Percentiles rank a stretch among this genome's conserved stretches.
These are phyloP conservation scores for Arthroderma sp. DNA, from an alignment of 2,329 filamentous ascomycete genomes.

Conservation along the genomic window DNA sequence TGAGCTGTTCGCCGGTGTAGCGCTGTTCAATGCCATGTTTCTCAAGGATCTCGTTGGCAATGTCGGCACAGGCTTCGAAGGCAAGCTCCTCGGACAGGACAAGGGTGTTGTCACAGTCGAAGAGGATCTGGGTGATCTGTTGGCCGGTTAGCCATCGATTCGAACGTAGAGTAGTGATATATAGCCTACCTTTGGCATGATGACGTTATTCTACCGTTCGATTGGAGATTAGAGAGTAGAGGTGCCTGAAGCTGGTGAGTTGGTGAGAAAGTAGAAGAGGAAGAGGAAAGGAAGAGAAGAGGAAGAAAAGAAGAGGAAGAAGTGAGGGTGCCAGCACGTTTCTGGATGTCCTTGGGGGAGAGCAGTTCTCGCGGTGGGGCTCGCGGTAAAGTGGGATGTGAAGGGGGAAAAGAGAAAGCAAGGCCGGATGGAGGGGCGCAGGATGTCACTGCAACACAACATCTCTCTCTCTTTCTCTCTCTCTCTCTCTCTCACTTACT, in stretches of 20 bases:
- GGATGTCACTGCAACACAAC: not conserved
- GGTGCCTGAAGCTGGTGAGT: not conserved
- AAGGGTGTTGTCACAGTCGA: constrained; percentile 78
- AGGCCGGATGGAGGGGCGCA: not conserved
- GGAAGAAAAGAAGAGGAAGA: not conserved
- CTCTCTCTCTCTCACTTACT: too few relatives aligned
- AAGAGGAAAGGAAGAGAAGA: not conserved
- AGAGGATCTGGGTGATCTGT: constrained; percentile 58
- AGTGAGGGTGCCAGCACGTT: not conserved
- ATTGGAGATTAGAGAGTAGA: not conserved
- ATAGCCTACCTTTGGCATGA: constrained; percentile 24
- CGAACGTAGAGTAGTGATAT: not conserved
- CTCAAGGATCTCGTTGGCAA: constrained; percentile 74
- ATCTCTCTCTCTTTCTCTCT: too few relatives aligned
- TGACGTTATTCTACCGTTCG: not conserved
- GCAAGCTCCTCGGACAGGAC: constrained; percentile 82
- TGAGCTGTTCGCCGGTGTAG: constrained; percentile 68
- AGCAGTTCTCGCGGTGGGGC: constrained; percentile 1
- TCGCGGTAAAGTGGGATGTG: not conserved
- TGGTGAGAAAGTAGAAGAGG: not conserved
- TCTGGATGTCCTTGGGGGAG: not conserved
- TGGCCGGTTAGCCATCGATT: constrained; percentile 3
- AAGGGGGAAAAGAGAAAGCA: not conserved
- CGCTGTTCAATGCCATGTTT: constrained; percentile 51
- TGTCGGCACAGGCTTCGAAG: constrained; percentile 79